Evolutionary conservation across 495 filamentous ascomycete species (phyloP), one percentile per base, ranked within the genome.

Genomic region (Penicillium mononematosum): DNA sequence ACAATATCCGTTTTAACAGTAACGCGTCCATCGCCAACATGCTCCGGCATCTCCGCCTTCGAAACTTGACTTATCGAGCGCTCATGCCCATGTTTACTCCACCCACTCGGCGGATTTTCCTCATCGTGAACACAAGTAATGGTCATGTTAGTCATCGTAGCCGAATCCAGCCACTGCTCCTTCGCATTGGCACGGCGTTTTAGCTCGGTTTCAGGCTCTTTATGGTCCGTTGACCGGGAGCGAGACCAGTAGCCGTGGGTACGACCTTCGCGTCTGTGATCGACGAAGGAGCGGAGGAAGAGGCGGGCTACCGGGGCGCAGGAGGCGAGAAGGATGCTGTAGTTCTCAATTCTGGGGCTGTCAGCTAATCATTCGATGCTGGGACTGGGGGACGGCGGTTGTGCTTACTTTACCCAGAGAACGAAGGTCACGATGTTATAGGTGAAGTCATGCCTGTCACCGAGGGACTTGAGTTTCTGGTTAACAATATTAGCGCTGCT

Each of bases 391-490:
- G 10, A 31, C 19, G 4, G 5, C 24, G 17, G 20, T 10, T 29
- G 39, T 24, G 60, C 67, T 46, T 62, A 73, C 70, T 74, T 74
- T 12, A 72, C 69, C 71, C 71, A 74, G 7, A 74, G 62, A n/a
- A 74, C 43, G 19, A 74, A 74, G 1, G 61, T 46, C 10, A 74
- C 67, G n/a, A 72, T 70, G 17, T 72, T 74, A 38, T 74, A 71
- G 1, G 70, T 72, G 24, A 72, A 72, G 49, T 72, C 70, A 3
- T 47, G 49, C 48, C 70, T 43, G 27, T 70, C 60, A 8, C 70
- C 70, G 4, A 72, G 48, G 0, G 63, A 65, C 20, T 72, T 70
- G 6, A 71, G 56, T 62, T 71, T 69, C 70, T 72, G 17, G 45
- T 20, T 16, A 12, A 3, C 34, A 4, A 24, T 39, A 17, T 44